Percentiles rank a stretch among this genome's conserved stretches.
Evolutionary conservation across 306 rosid species (phyloP).

Genomic region (Begonia peltatifolia): DNA sequence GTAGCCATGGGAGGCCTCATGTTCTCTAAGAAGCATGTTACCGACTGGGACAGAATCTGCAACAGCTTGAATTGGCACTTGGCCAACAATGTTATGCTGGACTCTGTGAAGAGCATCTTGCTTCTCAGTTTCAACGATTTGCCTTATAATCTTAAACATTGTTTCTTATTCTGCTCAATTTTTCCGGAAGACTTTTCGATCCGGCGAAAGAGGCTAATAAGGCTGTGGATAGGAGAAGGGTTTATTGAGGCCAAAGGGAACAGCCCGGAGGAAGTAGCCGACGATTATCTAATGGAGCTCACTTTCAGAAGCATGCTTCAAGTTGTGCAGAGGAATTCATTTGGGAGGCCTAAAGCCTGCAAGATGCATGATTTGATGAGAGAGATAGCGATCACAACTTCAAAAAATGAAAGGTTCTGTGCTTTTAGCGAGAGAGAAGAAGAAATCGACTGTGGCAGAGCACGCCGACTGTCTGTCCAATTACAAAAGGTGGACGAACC

Average conservation of each 20-base stretch:
- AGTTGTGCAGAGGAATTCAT: not conserved
- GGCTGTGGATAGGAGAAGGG: constrained; percentile 16
- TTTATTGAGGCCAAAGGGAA: constrained; percentile 2
- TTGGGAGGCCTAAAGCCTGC: constrained; percentile 2
- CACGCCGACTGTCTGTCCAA: constrained; percentile 5
- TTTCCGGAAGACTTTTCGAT: constrained; percentile 11
- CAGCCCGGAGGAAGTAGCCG: constrained; percentile 9
- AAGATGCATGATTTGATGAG: constrained; percentile 16
- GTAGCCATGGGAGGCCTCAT: constrained; percentile 12
- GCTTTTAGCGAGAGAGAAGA: not conserved
- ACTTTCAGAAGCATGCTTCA: constrained; percentile 8
- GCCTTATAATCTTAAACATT: constrained; percentile 5
- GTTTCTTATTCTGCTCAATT: constrained; percentile 9
- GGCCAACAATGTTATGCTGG: not conserved
- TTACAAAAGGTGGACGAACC: not conserved
- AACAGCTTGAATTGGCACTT: constrained; percentile 5
- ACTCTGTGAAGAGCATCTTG: constrained; percentile 1
- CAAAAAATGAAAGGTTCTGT: constrained; percentile 6
- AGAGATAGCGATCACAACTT: constrained; percentile 7
- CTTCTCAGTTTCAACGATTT: constrained; percentile 1
- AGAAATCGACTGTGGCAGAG: not conserved
- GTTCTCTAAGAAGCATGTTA: constrained; percentile 7
- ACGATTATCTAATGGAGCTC: constrained; percentile 5
- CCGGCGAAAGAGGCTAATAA: not conserved
- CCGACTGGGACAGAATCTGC: constrained; percentile 1